Evolutionary conservation across 2,329 filamentous ascomycete genomes (phyloP).

Genomic region (Nemania sp.): DNA sequence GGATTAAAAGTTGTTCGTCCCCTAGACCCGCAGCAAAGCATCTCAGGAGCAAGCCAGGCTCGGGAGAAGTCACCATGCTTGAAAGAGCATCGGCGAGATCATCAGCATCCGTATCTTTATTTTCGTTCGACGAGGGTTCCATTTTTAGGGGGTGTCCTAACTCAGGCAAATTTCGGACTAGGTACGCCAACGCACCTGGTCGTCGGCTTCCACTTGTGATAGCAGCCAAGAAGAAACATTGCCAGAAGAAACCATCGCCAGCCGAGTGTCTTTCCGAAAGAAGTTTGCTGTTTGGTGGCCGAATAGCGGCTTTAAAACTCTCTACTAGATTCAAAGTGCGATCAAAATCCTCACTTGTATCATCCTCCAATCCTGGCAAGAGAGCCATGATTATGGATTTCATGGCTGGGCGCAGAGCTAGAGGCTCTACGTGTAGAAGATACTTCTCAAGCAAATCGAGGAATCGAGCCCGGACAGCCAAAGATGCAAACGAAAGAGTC

Average conservation of each 20-base stretch:
- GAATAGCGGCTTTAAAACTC: slow-evolving; percentile 77
- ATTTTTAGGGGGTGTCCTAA: slow-evolving; percentile 62
- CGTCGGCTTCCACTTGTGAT: slow-evolving; percentile 90
- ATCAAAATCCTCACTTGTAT: slow-evolving; percentile 97
- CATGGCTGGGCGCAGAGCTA: slow-evolving; percentile 83
- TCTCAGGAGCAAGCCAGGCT: slow-evolving; percentile 88
- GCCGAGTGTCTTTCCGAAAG: slow-evolving; percentile 66
- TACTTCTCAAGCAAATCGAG: slow-evolving; percentile 85
- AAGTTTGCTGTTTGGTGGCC: slow-evolving; percentile 63
- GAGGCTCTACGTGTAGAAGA: slow-evolving; percentile 77
- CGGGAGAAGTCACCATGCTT: slow-evolving; percentile 83
- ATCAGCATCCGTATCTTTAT: slow-evolving; percentile 54
- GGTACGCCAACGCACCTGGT: slow-evolving; percentile 87
- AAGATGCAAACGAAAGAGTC: slow-evolving; percentile 92
- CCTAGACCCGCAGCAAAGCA: slow-evolving; percentile 91
- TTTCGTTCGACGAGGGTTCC: slow-evolving; percentile 51
- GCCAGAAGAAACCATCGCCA: slow-evolving; percentile 94
- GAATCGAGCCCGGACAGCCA: slow-evolving; percentile 88
- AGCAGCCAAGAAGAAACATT: slow-evolving; percentile 93
- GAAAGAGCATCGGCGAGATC: slow-evolving; percentile 66
- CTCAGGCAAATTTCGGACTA: slow-evolving; percentile 81
- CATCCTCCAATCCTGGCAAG: slow-evolving; percentile 91
- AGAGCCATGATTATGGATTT: slow-evolving; percentile 92
- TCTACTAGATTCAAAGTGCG: slow-evolving; percentile 83
- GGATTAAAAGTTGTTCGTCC: slow-evolving; percentile 90